Conservation (phyloP, 306 rosid genomes). For the Vigna radiata region DNA sequence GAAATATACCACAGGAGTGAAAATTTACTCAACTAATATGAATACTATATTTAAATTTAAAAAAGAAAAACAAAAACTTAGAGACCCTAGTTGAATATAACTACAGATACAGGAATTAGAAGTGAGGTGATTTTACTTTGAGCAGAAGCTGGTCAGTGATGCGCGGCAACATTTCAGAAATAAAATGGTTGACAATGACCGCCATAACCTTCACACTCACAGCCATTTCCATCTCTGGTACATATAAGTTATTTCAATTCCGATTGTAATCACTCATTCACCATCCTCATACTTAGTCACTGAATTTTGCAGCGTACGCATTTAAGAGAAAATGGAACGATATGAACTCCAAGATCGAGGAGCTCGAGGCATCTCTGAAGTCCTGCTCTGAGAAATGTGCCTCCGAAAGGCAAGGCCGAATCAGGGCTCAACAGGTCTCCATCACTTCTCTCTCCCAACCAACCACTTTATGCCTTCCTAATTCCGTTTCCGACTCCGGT, state of each 20-base stretch:
- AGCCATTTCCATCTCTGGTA: constrained; percentile 66
- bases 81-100: background rate
- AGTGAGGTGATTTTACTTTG: background rate
- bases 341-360: constrained; percentile 63
- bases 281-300: background rate
- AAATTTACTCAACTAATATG: no score
- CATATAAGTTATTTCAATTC: background rate
- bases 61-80: no score
- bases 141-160: background rate
- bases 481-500: constrained; percentile 20
- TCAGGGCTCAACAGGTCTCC: constrained; percentile 87
- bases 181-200: constrained; percentile 43
- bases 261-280: background rate
- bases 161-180: constrained; percentile 30
- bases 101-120: background rate
- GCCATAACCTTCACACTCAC: constrained; percentile 53
- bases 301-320: constrained; percentile 49
- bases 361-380: constrained; percentile 72
- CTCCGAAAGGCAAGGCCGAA: constrained; percentile 92
- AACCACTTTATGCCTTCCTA: background rate
- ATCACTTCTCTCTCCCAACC: background rate
- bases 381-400: constrained; percentile 58
- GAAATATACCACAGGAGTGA: no score
- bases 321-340: constrained; percentile 58
- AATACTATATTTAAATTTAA: no score